A percentile compares a stretch with the other conserved stretches of the same genome.
phyloP scores from a whole-genome alignment of 129 eudicot species.

The Flaveria linearis region DNA sequence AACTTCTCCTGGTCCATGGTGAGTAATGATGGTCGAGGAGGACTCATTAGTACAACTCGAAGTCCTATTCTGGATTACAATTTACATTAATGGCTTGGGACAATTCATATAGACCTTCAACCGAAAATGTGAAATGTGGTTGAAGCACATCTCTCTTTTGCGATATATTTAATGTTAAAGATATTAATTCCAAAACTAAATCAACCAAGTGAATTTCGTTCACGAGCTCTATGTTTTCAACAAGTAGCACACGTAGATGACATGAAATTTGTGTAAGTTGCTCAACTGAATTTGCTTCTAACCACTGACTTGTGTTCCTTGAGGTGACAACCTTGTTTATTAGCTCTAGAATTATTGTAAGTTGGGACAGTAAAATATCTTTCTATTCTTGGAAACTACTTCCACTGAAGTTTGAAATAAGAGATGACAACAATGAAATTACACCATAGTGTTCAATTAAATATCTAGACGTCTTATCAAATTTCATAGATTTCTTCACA shows the following conservation, averaged over 20 bases:
- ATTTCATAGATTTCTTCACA: conserved; percentile 61
- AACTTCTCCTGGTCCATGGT: conserved; percentile 64
- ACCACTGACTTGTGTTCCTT: conserved; percentile 62
- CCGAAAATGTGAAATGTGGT: conserved; percentile 75
- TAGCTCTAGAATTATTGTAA: conserved; percentile 63
- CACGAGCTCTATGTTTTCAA: conserved; percentile 31
- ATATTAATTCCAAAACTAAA: conserved; percentile 46
- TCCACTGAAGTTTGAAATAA: conserved; percentile 50
- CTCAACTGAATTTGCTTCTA: conserved; percentile 69
- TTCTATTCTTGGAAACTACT: conserved; percentile 35
- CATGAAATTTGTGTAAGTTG: conserved; percentile 76
- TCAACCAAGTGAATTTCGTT: conserved; percentile 37
- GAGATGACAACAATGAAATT: conserved; percentile 68
- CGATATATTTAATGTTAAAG: conserved; percentile 54
- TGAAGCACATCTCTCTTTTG: conserved; percentile 51
- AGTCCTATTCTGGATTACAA: conserved; percentile 57
- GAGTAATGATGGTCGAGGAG: conserved; percentile 59
- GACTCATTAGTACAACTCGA: conserved; percentile 67
- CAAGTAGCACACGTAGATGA: conserved; percentile 51
- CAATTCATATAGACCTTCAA: conserved; percentile 54
- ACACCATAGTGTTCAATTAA: conserved; percentile 66
- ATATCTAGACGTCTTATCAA: conserved; percentile 48
- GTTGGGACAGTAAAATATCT: conserved; percentile 34
- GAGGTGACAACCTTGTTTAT: conserved; percentile 43
- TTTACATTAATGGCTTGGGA: conserved; percentile 52